Evolutionary conservation across 768 basidiomycete genomes (phyloP), one percentile per base, ranked within the genome.

Genomic region (Lactarius hengduanensis): DNA sequence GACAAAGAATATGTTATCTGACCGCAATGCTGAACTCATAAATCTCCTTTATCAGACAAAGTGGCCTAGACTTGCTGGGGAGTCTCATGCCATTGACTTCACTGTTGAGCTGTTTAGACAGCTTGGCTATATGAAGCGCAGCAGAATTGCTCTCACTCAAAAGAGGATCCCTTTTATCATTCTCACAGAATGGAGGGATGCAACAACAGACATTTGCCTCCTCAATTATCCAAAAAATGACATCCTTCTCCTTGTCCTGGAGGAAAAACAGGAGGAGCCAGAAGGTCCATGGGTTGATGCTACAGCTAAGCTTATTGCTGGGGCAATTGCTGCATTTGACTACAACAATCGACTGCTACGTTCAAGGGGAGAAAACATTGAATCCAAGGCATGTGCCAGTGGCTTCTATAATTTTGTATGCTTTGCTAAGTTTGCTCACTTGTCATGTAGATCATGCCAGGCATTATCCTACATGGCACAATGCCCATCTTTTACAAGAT

Each of bases 391-490:
- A 45, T 45, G 30, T 30, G 30, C 30, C 30, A 30, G 45, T 45
- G n/a, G 18, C 20, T n/a, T 10, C 20, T 45, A n/a, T 45, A 45
- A n/a, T 45, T n/a, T 8, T 18, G 8, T 8, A 45, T 7, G 20
- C 45, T 45, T n/a, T 9, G 26, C 26, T 26, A 26, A 26, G 26
- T 26, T 26, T 26, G 8, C 45, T n/a, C 9, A 45, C 45, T n/a
- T n/a, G 20, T 10, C 2, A 45, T n/a, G 20, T n/a, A 54, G 53
- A 16, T 55, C 28, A 55, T 55, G 54, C 15, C 28, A 13, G 85
- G 84, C 70, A 82, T 84, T 16, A 86, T 82, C 38, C 86, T 79
- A 67, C 84, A 86, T 5, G 84, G 85, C 4, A 55, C 54, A 16
- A 32, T 32, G 30, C 54, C 54, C 2, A 32, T 15, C 8, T 55